Base-by-base conservation (phyloP, 2,329 filamentous ascomycete species). In the Fusarium humuli region DNA sequence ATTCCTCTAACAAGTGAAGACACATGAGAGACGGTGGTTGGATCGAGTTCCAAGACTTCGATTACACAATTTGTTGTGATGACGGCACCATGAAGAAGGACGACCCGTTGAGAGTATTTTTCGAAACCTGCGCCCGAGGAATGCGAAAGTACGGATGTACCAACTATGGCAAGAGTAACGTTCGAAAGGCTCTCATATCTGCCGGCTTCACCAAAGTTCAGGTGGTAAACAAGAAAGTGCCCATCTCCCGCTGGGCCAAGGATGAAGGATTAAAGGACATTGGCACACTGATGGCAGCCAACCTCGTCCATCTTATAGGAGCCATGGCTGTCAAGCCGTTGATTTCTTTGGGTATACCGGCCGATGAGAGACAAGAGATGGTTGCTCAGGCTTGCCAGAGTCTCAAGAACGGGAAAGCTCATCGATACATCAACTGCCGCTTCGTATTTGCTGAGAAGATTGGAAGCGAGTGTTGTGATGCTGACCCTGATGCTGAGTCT, bases 11-110 rank as follows among this genome's bases (percentile, higher is more conserved):
- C 54, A 60, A 61, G 27, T 48, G 46, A 32, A 83, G 81, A 12
- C 77, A 85, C 58, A 70, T 85, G 13, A 79, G 76, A 44, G 79
- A 81, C 1, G 85, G 85, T n/a, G 85, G 84, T 47, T 86, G 84
- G 82, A 77, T 87, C 37, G 85, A 87, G 67, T 81, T 85, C 42
- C 83, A 85, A 23, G 85, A 86, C 54, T 77, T 84, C 30, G 79
- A 82, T 46, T 78, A 78, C 14, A 76, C 75, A 25, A 77, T 83
- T 14, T 74, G 77, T 29, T 85, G 80, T 65, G 83, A 85, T 64
- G 82, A 85, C 56, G 79, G 75, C 44, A 82, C 82, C 12, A 83
- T 86, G 79, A 71, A 74, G 3, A 71, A 77, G 5, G 78, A 83
- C 55, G 79, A 84, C 46, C 76, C 80, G 5, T 70, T 84, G 37